Percentiles rank a stretch among this genome's conserved stretches.
phyloP scores from a whole-genome alignment of 306 rosid genomes.

The Quercus suber region DNA sequence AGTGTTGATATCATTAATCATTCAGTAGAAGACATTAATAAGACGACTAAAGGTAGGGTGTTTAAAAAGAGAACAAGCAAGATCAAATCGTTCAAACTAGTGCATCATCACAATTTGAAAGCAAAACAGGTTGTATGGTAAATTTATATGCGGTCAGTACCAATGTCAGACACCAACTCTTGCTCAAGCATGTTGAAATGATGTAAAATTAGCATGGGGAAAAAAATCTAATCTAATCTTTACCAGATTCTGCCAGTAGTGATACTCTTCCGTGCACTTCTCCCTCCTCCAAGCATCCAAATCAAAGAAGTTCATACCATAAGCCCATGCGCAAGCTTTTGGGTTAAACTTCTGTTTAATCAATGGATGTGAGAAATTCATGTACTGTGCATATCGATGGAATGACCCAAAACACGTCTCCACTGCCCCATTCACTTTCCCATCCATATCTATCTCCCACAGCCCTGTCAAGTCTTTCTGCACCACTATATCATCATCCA shows the following conservation, averaged over 20 bases:
- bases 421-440: conserved; percentile 89
- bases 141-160: not conserved
- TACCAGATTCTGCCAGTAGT: conserved; percentile 91
- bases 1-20: not conserved
- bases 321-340: conserved; percentile 86
- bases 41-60: not conserved
- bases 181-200: not conserved
- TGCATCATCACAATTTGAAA: not conserved
- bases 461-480: conserved; percentile 81
- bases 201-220: not conserved
- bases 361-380: conserved; percentile 88
- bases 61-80: not conserved
- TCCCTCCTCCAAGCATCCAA: conserved; percentile 89
- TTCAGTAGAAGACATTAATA: not conserved
- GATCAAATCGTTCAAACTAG: not conserved
- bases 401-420: conserved; percentile 86
- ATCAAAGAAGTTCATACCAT: conserved; percentile 92
- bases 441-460: conserved; percentile 85
- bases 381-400: conserved; percentile 82
- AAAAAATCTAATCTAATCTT: conserved; percentile 1
- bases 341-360: conserved; percentile 77
- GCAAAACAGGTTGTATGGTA: not conserved
- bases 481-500: conserved; percentile 84
- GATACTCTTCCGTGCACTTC: conserved; percentile 80
- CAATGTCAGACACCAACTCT: not conserved